These are phyloP conservation scores for Heteromeles arbutifolia DNA, from an alignment of 306 rosid species.

Conservation along the genomic window DNA sequence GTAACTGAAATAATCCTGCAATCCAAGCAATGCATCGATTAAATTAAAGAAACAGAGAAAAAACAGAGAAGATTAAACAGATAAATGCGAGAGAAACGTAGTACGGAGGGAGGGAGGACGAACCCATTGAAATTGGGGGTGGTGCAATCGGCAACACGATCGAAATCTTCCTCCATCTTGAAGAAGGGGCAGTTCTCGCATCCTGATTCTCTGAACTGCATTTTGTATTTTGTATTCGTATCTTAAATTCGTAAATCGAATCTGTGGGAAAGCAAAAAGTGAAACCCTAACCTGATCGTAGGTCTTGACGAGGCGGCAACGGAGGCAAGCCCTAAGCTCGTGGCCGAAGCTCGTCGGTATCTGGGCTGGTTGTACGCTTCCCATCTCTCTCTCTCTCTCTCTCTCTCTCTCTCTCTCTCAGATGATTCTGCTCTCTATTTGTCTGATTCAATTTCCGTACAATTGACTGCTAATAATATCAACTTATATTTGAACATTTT, in stretches of 20 bases:
- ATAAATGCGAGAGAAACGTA: background rate
- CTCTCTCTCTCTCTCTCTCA: too few species aligned
- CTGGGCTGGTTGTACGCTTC: constrained; percentile 56
- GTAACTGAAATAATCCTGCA: constrained; percentile 75
- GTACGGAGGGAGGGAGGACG: background rate
- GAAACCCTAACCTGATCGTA: constrained; percentile 66
- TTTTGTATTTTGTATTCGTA: background rate
- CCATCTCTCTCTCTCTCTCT: constrained; percentile 27
- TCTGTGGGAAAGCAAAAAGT: background rate
- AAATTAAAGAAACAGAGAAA: too few species aligned
- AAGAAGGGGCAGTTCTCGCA: constrained; percentile 94
- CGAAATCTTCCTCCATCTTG: constrained; percentile 91
- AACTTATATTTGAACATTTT: too few species aligned
- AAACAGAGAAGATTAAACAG: background rate
- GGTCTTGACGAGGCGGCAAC: constrained; percentile 97
- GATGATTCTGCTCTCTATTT: too few species aligned
- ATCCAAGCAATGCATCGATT: background rate
- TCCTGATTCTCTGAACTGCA: constrained; percentile 81
- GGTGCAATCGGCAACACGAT: constrained; percentile 84
- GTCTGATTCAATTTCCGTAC: too few species aligned
- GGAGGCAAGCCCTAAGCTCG: constrained; percentile 92
- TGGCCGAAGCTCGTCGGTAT: constrained; percentile 92
- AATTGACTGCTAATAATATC: too few species aligned
- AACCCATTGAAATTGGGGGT: constrained; percentile 97
- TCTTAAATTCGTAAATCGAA: background rate